Evolutionary conservation across 1,284 basidiomycete species (phyloP).

Genomic region (Ustanciosporium gigantosporum): DNA sequence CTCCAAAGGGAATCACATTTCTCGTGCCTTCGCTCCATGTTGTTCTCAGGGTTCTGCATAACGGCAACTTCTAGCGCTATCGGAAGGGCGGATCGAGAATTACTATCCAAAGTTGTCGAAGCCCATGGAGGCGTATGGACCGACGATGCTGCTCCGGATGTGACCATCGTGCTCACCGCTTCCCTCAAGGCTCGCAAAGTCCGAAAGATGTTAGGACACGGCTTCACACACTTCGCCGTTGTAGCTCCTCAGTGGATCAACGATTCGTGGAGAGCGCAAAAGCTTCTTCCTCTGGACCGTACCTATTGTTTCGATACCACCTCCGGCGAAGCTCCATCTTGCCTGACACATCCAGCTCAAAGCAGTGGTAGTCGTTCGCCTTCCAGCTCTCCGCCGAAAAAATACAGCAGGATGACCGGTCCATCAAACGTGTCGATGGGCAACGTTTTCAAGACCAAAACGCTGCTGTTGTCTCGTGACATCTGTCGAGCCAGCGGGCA

Average conservation of each 20-base stretch:
- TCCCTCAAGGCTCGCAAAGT: conserved; percentile 24
- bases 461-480: conserved; percentile 41
- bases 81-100: conserved; percentile 70
- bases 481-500: conserved; percentile 39
- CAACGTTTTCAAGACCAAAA: conserved; percentile 4
- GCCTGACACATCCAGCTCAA: conserved; percentile 11
- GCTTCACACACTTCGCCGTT: conserved; percentile 67
- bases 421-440: too few species aligned
- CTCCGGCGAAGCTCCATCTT: conserved; percentile 44
- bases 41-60: conserved; percentile 77
- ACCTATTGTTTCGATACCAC: conserved; percentile 73
- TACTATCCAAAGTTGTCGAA: conserved; percentile 72
- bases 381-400: conserved; percentile 18
- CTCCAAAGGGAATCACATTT: conserved; percentile 65
- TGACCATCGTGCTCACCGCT: conserved; percentile 78
- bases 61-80: conserved; percentile 66
- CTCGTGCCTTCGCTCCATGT: conserved; percentile 74
- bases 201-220: conserved; percentile 64
- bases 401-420: too few species aligned
- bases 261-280: conserved; percentile 72
- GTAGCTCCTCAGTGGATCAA: conserved; percentile 82
- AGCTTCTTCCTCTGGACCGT: conserved; percentile 66
- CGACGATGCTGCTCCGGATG: conserved; percentile 74
- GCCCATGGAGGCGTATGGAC: conserved; percentile 82
- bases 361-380: conserved; percentile 18